These are phyloP conservation scores for Fusarium lateritium DNA, from an alignment of 2,329 filamentous ascomycete species.

Conservation along the genomic window DNA sequence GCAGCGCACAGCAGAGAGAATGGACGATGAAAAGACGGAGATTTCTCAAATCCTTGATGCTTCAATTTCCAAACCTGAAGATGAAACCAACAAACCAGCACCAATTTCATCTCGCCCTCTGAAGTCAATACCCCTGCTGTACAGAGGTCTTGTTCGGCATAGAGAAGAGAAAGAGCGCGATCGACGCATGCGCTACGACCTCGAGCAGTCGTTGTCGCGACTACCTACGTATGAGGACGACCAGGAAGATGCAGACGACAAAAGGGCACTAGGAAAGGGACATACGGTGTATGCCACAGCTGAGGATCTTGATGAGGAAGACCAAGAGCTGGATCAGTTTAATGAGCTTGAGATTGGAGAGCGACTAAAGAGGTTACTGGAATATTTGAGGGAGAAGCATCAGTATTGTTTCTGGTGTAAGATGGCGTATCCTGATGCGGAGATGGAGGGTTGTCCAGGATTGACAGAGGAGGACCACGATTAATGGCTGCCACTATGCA, in stretches of 20 bases:
- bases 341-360: conserved; percentile 77
- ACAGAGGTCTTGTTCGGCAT: conserved; percentile 80
- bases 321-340: conserved; percentile 85
- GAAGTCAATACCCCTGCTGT: conserved; percentile 81
- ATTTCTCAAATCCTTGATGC: conserved; percentile 21
- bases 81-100: conserved; percentile 49
- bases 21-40: conserved; percentile 71
- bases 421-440: conserved; percentile 78
- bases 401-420: conserved; percentile 99
- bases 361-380: conserved; percentile 75
- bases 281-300: conserved; percentile 70
- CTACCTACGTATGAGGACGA: conserved; percentile 79
- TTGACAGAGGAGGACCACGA: conserved; percentile 86
- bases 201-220: conserved; percentile 74
- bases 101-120: conserved; percentile 66
- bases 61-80: conserved; percentile 28
- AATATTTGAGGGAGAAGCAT: conserved; percentile 78
- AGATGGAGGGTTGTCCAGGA: conserved; percentile 92
- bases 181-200: conserved; percentile 72
- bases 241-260: conserved; percentile 81
- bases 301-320: conserved; percentile 82
- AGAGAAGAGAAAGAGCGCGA: conserved; percentile 80
- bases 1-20: conserved; percentile 84
- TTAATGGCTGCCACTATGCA: conserved; percentile 36
- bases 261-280: conserved; percentile 74